A percentile compares a stretch with the other conserved stretches of the same genome.
phyloP scores from a whole-genome alignment of 2,329 filamentous ascomycete genomes.

The Epichloe elymi region DNA sequence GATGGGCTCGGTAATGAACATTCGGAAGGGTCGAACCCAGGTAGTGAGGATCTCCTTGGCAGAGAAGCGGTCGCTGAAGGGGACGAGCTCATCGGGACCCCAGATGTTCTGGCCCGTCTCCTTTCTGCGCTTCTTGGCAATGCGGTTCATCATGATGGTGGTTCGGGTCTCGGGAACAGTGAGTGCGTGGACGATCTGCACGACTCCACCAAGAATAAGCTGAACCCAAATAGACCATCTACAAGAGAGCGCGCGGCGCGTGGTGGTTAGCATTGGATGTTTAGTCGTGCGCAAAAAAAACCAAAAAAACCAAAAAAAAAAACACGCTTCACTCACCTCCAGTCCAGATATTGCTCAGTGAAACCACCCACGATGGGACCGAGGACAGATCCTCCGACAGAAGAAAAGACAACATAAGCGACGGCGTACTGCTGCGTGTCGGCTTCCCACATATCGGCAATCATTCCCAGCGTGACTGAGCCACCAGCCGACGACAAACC shows the following conservation, averaged over 20 bases:
- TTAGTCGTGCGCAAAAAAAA: neutral
- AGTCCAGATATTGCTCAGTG: slow-evolving; percentile 50
- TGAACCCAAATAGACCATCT: slow-evolving; percentile 70
- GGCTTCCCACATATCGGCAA: slow-evolving; percentile 60
- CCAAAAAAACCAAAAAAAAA: no score
- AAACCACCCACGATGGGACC: slow-evolving; percentile 72
- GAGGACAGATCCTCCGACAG: slow-evolving; percentile 62
- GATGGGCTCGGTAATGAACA: slow-evolving; percentile 65
- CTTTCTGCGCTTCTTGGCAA: slow-evolving; percentile 61
- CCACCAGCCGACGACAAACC: slow-evolving; percentile 60
- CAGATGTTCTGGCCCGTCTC: slow-evolving; percentile 47
- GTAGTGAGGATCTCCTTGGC: slow-evolving; percentile 41
- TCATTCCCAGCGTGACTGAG: slow-evolving; percentile 62
- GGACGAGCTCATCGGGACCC: slow-evolving; percentile 58
- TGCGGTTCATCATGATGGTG: slow-evolving; percentile 64
- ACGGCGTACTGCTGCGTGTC: slow-evolving; percentile 64
- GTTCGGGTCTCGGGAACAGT: slow-evolving; percentile 67
- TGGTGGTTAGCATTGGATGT: neutral
- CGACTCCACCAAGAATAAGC: slow-evolving; percentile 59
- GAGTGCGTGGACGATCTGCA: slow-evolving; percentile 54
- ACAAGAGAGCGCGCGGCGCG: neutral
- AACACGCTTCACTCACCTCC: slow-evolving; percentile 34
- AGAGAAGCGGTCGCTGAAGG: slow-evolving; percentile 45
- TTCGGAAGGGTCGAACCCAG: slow-evolving; percentile 54
- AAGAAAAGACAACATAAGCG: slow-evolving; percentile 65